Evolutionary conservation across 2,329 filamentous ascomycete species (phyloP).

Genomic region (Fusarium irregulare): DNA sequence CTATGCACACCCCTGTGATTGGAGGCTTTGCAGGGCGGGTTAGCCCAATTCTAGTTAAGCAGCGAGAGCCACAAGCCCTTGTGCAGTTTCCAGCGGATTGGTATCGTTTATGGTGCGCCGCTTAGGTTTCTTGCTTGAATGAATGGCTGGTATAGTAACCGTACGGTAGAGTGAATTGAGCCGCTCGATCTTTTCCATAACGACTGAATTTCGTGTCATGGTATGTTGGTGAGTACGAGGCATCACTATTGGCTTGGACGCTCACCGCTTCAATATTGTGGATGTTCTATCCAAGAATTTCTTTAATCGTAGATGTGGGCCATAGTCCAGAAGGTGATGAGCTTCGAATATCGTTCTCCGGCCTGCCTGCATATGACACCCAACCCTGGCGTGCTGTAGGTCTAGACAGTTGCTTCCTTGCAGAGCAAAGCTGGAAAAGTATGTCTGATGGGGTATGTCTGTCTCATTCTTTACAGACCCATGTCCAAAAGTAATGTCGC

Average conservation of each 20-base stretch:
- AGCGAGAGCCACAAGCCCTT: conserved; percentile 33
- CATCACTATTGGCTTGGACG: neutral
- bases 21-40: conserved; percentile 20
- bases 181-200: neutral
- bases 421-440: conserved; percentile 39
- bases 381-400: conserved; percentile 30
- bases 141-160: neutral
- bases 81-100: conserved; percentile 35
- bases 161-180: conserved; percentile 3
- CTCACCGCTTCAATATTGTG: conserved; percentile 27
- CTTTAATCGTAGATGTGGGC: conserved; percentile 18
- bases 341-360: conserved; percentile 31
- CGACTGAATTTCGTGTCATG: conserved; percentile 5
- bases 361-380: conserved; percentile 18
- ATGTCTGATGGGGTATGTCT: conserved; percentile 31
- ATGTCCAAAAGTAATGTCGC: conserved; percentile 42
- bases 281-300: conserved; percentile 19
- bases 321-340: conserved; percentile 25
- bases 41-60: conserved; percentile 38
- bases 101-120: conserved; percentile 28
- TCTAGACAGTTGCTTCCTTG: conserved; percentile 41
- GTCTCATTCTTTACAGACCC: conserved; percentile 39
- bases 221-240: neutral
- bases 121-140: conserved; percentile 25
- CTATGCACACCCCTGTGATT: conserved; percentile 37